These are phyloP conservation scores for Rhodomyrtus tomentosa DNA, from an alignment of 345 rosid species.

Conservation along the genomic window DNA sequence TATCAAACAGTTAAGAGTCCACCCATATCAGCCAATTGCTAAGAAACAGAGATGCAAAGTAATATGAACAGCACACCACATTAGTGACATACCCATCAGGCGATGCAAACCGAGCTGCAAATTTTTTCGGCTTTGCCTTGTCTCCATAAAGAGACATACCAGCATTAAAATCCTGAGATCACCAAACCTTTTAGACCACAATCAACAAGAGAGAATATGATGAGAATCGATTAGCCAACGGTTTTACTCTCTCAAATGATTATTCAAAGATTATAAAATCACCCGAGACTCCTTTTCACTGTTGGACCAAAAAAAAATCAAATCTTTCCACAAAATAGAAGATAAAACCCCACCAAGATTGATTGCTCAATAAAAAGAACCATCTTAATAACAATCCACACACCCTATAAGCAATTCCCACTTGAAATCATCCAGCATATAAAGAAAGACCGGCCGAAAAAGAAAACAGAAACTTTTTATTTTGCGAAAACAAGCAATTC, in stretches of 20 bases:
- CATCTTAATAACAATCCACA: not conserved
- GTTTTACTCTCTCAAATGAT: not conserved
- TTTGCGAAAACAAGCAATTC: not conserved
- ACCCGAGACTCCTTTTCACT: not conserved
- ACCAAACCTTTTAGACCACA: not conserved
- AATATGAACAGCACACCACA: not conserved
- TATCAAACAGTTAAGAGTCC: not conserved
- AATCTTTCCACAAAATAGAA: not conserved
- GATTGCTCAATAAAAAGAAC: not conserved
- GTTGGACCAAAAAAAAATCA: not conserved
- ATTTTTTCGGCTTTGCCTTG: constrained; percentile 74
- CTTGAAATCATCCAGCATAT: not conserved
- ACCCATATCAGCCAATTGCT: not conserved
- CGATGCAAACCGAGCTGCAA: constrained; percentile 79
- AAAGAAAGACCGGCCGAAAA: not conserved
- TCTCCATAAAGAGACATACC: constrained; percentile 84
- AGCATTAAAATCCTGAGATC: constrained; percentile 62
- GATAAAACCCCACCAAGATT: not conserved
- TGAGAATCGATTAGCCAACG: not conserved
- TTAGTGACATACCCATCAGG: constrained; percentile 58
- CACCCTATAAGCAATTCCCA: not conserved
- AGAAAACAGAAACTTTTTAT: not conserved
- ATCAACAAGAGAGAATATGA: not conserved
- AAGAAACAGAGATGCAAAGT: not conserved
- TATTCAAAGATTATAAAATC: not conserved